phyloP scores from a whole-genome alignment of 2,329 filamentous ascomycete genomes.

The Chrysosporium keratinophilum region DNA sequence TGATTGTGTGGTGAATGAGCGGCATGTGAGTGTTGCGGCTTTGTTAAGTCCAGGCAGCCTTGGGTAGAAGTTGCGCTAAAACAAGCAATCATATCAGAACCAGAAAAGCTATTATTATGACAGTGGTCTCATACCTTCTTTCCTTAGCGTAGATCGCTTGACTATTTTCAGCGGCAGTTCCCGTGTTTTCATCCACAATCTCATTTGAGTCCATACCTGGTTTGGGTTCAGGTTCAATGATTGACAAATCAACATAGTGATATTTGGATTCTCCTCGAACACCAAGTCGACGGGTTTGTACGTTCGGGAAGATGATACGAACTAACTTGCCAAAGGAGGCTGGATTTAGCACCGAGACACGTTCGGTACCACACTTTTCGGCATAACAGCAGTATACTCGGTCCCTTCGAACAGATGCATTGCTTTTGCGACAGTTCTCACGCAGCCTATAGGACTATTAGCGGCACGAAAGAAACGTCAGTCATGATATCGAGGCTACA shows the following conservation, averaged over 20 bases:
- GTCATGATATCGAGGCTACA: conserved; percentile 17
- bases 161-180: conserved; percentile 3
- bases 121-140: conserved; percentile 5
- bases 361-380: conserved; percentile 79
- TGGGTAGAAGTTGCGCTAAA: conserved; percentile 1
- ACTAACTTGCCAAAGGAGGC: conserved; percentile 97
- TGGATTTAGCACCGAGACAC: conserved; percentile 89
- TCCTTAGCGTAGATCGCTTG: conserved; percentile 1
- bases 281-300: conserved; percentile 83
- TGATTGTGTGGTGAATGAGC: background rate
- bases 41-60: background rate
- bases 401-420: conserved; percentile 71
- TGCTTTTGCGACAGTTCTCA: conserved; percentile 39
- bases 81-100: background rate
- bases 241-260: conserved; percentile 58
- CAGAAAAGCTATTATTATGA: background rate
- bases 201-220: conserved; percentile 15
- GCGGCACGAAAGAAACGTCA: background rate
- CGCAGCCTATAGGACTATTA: conserved; percentile 31
- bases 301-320: conserved; percentile 85
- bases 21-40: background rate
- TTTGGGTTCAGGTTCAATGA: conserved; percentile 37
- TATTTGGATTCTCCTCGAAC: conserved; percentile 97
- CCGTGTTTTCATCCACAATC: conserved; percentile 4
- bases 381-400: conserved; percentile 94